Percentiles rank a stretch among this genome's conserved stretches.
Conservation (phyloP, 106 monocot genomes). For the Dendrobium catenatum region DNA sequence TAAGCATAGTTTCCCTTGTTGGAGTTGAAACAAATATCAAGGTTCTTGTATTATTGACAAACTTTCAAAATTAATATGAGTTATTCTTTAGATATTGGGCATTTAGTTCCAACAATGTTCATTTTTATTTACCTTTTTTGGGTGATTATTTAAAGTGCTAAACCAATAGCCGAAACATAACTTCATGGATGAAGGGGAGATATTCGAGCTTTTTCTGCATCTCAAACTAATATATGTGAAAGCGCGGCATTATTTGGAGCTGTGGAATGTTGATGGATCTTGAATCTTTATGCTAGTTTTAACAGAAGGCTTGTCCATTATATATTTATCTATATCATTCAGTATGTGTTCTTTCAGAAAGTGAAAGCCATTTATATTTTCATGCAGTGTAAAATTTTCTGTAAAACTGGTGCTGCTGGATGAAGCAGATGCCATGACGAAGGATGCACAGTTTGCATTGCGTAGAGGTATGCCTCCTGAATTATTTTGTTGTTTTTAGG, state of each 20-base stretch:
- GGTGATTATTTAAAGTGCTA: not conserved
- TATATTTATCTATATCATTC: not conserved
- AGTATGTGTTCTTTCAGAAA: not conserved
- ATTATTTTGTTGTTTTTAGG: constrained; percentile 4
- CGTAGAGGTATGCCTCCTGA: constrained; percentile 64
- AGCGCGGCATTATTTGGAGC: not conserved
- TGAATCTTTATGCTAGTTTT: not conserved
- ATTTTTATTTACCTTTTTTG: not conserved
- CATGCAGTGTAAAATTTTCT: constrained; percentile 51
- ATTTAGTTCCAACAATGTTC: not conserved
- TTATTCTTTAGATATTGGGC: not conserved
- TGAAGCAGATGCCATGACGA: constrained; percentile 99
- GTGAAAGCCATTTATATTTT: not conserved
- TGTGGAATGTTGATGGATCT: not conserved
- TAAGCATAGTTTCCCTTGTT: not conserved
- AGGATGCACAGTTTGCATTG: constrained; percentile 96
- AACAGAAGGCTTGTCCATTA: not conserved
- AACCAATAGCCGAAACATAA: not conserved
- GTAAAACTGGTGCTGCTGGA: constrained; percentile 94
- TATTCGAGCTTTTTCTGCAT: not conserved
- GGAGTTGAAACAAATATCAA: not conserved
- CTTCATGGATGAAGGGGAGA: not conserved
- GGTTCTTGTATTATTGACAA: not conserved
- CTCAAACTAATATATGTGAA: not conserved
- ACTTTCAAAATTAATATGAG: not conserved